These are phyloP conservation scores for Trametes sanguinea DNA, from an alignment of 768 basidiomycete genomes.

Conservation along the genomic window DNA sequence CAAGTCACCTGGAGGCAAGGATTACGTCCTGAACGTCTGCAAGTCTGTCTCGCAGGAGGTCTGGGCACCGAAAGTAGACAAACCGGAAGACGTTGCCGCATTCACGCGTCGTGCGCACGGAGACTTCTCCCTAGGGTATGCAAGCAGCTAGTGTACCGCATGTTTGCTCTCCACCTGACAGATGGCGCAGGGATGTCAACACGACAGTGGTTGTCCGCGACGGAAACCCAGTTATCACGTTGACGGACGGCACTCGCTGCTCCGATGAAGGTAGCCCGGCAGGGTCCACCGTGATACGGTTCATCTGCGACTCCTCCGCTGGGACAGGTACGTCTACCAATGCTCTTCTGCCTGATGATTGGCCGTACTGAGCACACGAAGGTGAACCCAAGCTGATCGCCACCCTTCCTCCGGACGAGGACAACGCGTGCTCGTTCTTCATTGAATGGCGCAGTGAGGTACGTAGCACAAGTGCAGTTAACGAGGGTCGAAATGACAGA, in stretches of 20 bases:
- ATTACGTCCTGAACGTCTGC: conserved; percentile 67
- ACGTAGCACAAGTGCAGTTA: conserved; percentile 26
- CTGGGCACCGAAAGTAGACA: conserved; percentile 57
- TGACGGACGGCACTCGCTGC: conserved; percentile 69
- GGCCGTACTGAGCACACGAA: conserved; percentile 12
- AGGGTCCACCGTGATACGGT: conserved; percentile 71
- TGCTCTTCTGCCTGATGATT: not conserved
- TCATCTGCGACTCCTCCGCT: conserved; percentile 72
- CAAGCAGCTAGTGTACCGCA: not conserved
- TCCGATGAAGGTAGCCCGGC: conserved; percentile 44
- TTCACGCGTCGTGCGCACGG: conserved; percentile 62
- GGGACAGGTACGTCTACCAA: conserved; percentile 46
- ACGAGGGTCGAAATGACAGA: not conserved
- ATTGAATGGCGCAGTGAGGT: conserved; percentile 87
- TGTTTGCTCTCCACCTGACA: not conserved
- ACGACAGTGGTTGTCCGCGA: conserved; percentile 59
- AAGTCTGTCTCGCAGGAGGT: conserved; percentile 54
- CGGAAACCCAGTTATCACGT: conserved; percentile 54
- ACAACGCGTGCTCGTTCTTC: conserved; percentile 72
- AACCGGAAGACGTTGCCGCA: conserved; percentile 57
- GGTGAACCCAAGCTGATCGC: conserved; percentile 60
- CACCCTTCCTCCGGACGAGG: conserved; percentile 68
- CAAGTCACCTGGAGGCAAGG: conserved; percentile 46
- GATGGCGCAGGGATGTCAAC: conserved; percentile 51
- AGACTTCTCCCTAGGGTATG: conserved; percentile 74